Evolutionary conservation across 192 early-diverging fungal genomes (phyloP).

Genomic region (Gamsiella multidivaricata): DNA sequence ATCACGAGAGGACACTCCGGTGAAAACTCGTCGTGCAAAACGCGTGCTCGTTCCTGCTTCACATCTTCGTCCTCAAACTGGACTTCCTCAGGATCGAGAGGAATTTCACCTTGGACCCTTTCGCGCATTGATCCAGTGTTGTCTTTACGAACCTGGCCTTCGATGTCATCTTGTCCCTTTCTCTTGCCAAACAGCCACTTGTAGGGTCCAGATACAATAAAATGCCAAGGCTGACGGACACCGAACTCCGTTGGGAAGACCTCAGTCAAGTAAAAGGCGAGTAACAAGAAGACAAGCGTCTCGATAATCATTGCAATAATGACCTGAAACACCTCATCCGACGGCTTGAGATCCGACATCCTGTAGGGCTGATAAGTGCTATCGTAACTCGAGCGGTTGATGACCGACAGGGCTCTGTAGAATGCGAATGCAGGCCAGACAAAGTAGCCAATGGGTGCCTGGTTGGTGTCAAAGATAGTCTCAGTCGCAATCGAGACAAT

Average conservation of each 20-base stretch:
- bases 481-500: constrained; percentile 68
- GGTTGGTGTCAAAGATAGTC: constrained; percentile 47
- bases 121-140: constrained; percentile 23
- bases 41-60: constrained; percentile 64
- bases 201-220: constrained; percentile 51
- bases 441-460: constrained; percentile 60
- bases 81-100: constrained; percentile 54
- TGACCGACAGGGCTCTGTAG: constrained; percentile 63
- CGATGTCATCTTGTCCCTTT: constrained; percentile 20
- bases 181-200: constrained; percentile 43
- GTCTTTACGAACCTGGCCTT: constrained; percentile 30
- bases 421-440: constrained; percentile 83
- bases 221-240: constrained; percentile 73
- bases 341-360: constrained; percentile 58
- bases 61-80: constrained; percentile 74
- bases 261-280: constrained; percentile 57
- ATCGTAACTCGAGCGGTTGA: constrained; percentile 64
- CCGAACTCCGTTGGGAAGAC: constrained; percentile 76
- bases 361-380: constrained; percentile 60
- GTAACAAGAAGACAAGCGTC: constrained; percentile 58
- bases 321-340: constrained; percentile 67
- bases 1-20: constrained; percentile 64
- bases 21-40: constrained; percentile 54
- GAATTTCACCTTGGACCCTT: constrained; percentile 44
- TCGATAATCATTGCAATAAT: constrained; percentile 66